phyloP scores from a whole-genome alignment of 345 rosid species.

The Heritiera littoralis region DNA sequence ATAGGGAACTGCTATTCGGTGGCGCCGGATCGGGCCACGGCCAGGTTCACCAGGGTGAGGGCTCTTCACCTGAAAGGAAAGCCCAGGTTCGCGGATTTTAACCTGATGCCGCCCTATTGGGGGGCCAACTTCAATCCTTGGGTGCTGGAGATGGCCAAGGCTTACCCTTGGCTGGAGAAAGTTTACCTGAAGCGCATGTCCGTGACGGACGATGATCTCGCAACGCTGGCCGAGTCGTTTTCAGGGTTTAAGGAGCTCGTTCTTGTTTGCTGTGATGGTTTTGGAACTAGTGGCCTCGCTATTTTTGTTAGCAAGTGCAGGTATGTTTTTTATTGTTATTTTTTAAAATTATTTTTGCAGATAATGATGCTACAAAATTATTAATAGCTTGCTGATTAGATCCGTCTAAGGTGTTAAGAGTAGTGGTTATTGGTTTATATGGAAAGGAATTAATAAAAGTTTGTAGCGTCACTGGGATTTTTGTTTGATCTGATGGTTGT shows the following conservation, averaged over 20 bases:
- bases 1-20: conserved; percentile 87
- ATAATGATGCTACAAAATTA: background rate
- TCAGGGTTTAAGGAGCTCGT: conserved; percentile 63
- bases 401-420: conserved; percentile 24
- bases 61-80: conserved; percentile 72
- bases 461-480: conserved; percentile 18
- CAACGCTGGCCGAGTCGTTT: conserved; percentile 58
- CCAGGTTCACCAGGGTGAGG: conserved; percentile 60
- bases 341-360: background rate
- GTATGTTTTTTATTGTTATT: conserved; percentile 31
- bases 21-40: conserved; percentile 59
- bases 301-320: conserved; percentile 75
- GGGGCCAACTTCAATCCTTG: conserved; percentile 79
- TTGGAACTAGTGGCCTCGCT: conserved; percentile 81
- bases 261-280: conserved; percentile 86
- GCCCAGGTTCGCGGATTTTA: conserved; percentile 93
- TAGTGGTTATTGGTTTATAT: background rate
- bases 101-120: conserved; percentile 80
- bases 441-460: background rate
- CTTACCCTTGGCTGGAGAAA: conserved; percentile 83
- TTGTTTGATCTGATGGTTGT: conserved; percentile 25
- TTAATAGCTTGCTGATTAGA: conserved; percentile 17
- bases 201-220: conserved; percentile 72
- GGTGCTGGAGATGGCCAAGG: conserved; percentile 51
- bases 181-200: conserved; percentile 80